Conservation (phyloP, 345 rosid species). For the Lepidium didymum region DNA sequence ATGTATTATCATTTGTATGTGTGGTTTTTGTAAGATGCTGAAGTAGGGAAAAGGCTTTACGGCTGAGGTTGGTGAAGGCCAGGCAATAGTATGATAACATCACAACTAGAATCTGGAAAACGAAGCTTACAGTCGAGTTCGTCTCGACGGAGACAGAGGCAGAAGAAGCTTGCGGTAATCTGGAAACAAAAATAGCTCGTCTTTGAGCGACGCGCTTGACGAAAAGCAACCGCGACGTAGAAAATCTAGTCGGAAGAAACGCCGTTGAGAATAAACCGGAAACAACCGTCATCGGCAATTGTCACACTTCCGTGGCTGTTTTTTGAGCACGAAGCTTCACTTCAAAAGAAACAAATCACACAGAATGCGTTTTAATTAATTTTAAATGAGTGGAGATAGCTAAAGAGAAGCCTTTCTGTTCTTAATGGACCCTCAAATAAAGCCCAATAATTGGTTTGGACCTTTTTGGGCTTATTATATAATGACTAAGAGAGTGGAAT, state of each 20-base stretch:
- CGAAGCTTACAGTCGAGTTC: slow-evolving; percentile 33
- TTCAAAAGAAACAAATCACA: background rate
- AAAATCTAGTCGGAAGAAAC: background rate
- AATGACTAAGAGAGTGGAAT: background rate
- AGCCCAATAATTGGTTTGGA: background rate
- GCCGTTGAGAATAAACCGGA: slow-evolving; percentile 24
- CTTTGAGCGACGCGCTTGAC: background rate
- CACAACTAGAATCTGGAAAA: background rate
- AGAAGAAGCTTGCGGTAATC: slow-evolving; percentile 37
- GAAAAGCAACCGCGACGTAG: slow-evolving; percentile 10
- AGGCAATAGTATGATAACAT: slow-evolving; percentile 16
- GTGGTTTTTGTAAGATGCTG: background rate
- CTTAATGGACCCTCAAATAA: background rate
- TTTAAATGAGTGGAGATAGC: background rate
- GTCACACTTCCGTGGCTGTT: slow-evolving; percentile 5
- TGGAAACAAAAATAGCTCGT: background rate
- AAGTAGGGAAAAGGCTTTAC: slow-evolving; percentile 33
- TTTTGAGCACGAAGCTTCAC: slow-evolving; percentile 15
- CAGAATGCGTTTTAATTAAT: background rate
- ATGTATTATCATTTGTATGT: background rate
- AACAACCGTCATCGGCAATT: slow-evolving; percentile 14
- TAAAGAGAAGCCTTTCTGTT: too few relatives aligned
- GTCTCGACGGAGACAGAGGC: slow-evolving; percentile 41
- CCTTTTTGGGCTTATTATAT: background rate
- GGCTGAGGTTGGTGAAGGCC: slow-evolving; percentile 85